Evolutionary conservation across 2,329 filamentous ascomycete species (phyloP).

Genomic region (Pseudogymnoascus sp.): DNA sequence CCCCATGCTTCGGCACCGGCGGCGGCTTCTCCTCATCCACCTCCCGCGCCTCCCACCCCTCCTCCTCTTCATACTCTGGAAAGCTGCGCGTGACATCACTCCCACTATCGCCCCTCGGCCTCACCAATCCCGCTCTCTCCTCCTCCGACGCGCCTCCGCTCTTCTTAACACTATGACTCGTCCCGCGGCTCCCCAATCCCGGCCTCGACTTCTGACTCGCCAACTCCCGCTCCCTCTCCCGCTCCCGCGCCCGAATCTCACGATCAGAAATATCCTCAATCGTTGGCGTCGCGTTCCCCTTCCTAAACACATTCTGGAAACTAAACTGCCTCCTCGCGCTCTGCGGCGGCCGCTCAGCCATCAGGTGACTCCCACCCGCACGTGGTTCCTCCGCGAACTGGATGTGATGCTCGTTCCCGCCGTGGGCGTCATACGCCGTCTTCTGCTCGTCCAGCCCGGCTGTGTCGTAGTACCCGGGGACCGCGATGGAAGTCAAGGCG

Average conservation of each 20-base stretch:
- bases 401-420: constrained; percentile 39
- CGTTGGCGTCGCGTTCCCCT: constrained; percentile 11
- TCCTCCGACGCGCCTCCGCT: constrained; percentile 62
- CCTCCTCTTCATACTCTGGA: constrained; percentile 12
- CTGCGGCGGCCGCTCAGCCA: constrained; percentile 49
- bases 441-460: constrained; percentile 32
- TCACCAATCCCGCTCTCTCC: constrained; percentile 75
- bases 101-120: constrained; percentile 47
- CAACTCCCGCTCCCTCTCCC: constrained; percentile 13
- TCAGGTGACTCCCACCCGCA: constrained; percentile 9
- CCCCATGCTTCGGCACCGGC: background rate
- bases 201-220: constrained; percentile 26
- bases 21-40: background rate
- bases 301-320: constrained; percentile 73
- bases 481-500: constrained; percentile 53
- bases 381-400: constrained; percentile 36
- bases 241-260: constrained; percentile 7
- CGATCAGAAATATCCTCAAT: background rate
- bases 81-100: constrained; percentile 18
- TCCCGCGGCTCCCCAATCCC: constrained; percentile 34
- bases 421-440: constrained; percentile 44
- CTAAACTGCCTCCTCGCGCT: constrained; percentile 74
- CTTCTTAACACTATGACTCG: constrained; percentile 25
- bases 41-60: constrained; percentile 9
- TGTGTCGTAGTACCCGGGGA: constrained; percentile 40